Conservation (phyloP, 2,329 filamentous ascomycete species). For the Fusarium sambucinum region DNA sequence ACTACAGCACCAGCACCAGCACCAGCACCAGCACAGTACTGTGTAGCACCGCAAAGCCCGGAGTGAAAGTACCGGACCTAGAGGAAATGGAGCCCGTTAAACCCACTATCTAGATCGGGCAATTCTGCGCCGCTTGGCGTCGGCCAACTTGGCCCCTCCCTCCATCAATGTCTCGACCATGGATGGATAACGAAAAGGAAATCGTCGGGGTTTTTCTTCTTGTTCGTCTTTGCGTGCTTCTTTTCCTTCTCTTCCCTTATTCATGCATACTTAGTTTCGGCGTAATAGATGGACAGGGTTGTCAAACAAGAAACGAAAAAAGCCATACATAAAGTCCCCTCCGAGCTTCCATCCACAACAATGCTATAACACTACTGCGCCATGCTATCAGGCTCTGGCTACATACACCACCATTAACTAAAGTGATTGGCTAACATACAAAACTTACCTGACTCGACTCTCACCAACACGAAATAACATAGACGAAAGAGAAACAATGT, state of each 20-base stretch:
- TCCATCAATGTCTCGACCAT: not conserved
- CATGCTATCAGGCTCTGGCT: slow-evolving; percentile 17
- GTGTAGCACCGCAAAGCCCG: not conserved
- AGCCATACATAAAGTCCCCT: not conserved
- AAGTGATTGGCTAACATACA: not conserved
- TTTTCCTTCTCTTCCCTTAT: not conserved
- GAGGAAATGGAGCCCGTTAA: not conserved
- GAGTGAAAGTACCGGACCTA: not conserved
- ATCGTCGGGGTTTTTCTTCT: slow-evolving; percentile 12
- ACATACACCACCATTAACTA: not conserved
- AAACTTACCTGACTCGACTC: not conserved
- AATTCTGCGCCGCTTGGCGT: slow-evolving; percentile 29
- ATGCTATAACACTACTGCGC: not conserved
- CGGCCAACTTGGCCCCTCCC: slow-evolving; percentile 26
- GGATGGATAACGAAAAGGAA: slow-evolving; percentile 6
- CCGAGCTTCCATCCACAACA: not conserved
- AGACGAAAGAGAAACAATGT: slow-evolving; percentile 44
- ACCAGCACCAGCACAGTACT: too few relatives aligned
- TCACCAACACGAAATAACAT: not conserved
- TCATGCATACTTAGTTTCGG: slow-evolving; percentile 1
- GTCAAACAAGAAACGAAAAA: not conserved
- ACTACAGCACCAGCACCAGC: not conserved
- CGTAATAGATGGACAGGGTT: not conserved
- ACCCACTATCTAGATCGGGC: slow-evolving; percentile 7
- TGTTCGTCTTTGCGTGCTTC: not conserved